Percentiles rank a stretch among this genome's conserved stretches.
Evolutionary conservation across 805 yeast species (phyloP).

Genomic region (Ogataea ganodermae): DNA sequence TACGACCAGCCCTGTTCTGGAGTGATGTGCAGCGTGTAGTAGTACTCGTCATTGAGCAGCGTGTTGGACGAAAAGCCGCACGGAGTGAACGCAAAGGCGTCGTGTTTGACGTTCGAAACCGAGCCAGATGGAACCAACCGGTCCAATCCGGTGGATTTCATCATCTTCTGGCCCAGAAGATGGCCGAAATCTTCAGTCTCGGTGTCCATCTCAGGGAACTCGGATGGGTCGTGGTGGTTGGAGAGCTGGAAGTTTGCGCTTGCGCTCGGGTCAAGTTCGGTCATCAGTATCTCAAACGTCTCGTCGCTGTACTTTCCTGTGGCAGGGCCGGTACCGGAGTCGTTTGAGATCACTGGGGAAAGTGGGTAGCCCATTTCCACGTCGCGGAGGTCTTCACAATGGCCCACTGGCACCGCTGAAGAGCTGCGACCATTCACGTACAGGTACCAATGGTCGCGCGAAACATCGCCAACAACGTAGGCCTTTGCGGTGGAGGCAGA

Average conservation of each 20-base stretch:
- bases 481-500: conserved; percentile 56
- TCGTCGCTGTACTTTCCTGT: conserved; percentile 39
- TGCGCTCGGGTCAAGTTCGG: conserved; percentile 62
- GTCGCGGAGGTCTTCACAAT: neutral
- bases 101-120: conserved; percentile 47
- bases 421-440: conserved; percentile 58
- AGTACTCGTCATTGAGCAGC: conserved; percentile 56
- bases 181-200: conserved; percentile 76
- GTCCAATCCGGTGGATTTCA: conserved; percentile 63
- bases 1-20: conserved; percentile 95
- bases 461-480: conserved; percentile 77
- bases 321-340: conserved; percentile 1
- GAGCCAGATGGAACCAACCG: conserved; percentile 37
- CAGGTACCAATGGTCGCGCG: conserved; percentile 88
- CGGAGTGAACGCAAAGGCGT: conserved; percentile 89
- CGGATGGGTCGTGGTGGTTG: conserved; percentile 29
- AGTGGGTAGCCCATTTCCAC: conserved; percentile 22
- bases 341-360: conserved; percentile 24
- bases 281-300: conserved; percentile 90
- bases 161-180: conserved; percentile 67
- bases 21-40: conserved; percentile 86
- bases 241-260: conserved; percentile 55
- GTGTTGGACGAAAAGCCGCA: conserved; percentile 95
- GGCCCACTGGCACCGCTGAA: neutral
- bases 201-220: conserved; percentile 44